Evolutionary conservation across 2,329 filamentous ascomycete genomes (phyloP).

Genomic region (Trichoderma sp.): DNA sequence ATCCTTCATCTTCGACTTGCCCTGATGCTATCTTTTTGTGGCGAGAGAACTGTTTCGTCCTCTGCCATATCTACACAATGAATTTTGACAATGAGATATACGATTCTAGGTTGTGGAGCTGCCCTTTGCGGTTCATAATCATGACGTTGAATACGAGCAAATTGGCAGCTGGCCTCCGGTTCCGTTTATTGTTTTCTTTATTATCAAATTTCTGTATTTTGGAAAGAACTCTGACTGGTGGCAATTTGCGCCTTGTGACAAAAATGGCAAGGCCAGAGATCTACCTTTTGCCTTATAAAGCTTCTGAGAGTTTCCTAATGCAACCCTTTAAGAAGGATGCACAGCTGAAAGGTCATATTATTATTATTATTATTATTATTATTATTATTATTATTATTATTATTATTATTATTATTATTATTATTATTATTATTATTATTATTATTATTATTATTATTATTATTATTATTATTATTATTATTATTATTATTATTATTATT

Average conservation of each 20-base stretch:
- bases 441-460: neutral
- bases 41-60: neutral
- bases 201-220: neutral
- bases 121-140: constrained; percentile 1
- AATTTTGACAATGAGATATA: neutral
- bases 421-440: neutral
- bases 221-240: neutral
- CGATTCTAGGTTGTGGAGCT: neutral
- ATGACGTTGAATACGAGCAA: neutral
- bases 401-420: neutral
- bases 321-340: neutral
- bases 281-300: neutral
- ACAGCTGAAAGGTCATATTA: neutral
- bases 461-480: neutral
- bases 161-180: neutral
- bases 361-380: neutral
- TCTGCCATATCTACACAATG: neutral
- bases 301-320: too few species aligned
- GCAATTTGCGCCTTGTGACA: neutral
- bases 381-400: neutral
- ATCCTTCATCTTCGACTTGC: neutral
- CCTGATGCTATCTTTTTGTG: neutral
- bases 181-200: neutral
- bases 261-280: too few species aligned
- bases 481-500: neutral